These are phyloP conservation scores for Solanum raphanifolium DNA, from an alignment of 257 asterid genomes.

Conservation along the genomic window DNA sequence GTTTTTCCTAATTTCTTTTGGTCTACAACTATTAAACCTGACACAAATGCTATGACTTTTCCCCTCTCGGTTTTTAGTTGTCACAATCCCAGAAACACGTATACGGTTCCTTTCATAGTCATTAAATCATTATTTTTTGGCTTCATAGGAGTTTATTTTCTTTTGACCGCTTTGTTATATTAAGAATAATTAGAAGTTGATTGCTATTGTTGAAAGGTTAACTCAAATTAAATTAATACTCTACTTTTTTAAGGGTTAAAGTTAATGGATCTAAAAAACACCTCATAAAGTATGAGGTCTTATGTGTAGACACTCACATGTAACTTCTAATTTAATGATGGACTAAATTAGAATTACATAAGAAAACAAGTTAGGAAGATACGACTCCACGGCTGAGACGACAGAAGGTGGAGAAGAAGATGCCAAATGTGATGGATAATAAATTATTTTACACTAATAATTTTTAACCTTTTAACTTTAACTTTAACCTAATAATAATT, in stretches of 20 bases:
- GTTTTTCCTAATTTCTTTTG: not conserved
- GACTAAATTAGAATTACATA: not conserved
- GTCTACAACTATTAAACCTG: too few species aligned
- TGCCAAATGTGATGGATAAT: not conserved
- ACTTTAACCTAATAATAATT: not conserved
- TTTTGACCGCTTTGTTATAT: not conserved
- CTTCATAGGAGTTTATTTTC: not conserved
- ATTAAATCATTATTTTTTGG: not conserved
- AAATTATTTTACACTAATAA: too few species aligned
- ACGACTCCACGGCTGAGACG: too few species aligned
- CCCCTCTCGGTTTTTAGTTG: not conserved
- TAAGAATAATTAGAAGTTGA: not conserved
- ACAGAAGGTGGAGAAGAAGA: not conserved
- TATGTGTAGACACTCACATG: not conserved
- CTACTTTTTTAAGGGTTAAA: not conserved
- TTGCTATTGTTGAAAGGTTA: not conserved
- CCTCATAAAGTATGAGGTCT: not conserved
- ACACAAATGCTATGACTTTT: not conserved
- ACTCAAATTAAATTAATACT: not conserved
- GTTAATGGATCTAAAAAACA: not conserved
- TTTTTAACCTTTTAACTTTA: too few species aligned
- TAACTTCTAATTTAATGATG: not conserved
- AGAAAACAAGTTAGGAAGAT: too few species aligned
- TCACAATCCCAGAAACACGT: not conserved
- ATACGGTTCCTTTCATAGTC: not conserved